phyloP scores from a whole-genome alignment of 2,329 filamentous ascomycete species.

The Lachnellula suecica region DNA sequence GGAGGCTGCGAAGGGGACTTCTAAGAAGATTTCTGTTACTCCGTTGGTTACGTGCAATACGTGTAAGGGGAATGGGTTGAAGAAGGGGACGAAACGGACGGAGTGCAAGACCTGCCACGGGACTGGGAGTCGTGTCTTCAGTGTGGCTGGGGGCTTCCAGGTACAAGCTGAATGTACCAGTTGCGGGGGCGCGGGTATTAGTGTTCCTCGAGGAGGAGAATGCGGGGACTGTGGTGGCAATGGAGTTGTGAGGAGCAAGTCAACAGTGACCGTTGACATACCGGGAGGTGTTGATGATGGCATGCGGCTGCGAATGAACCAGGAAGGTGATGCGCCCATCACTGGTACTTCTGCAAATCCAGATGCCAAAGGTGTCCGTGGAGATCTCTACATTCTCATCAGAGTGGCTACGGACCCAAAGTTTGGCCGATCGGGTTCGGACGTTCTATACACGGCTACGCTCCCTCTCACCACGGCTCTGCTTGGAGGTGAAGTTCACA shows the following conservation, averaged over 20 bases:
- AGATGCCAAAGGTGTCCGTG: conserved; percentile 65
- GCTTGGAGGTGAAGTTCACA: conserved; percentile 82
- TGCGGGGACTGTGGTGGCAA: conserved; percentile 79
- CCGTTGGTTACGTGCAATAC: conserved; percentile 80
- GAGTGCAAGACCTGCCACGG: conserved; percentile 81
- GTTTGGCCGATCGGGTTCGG: conserved; percentile 83
- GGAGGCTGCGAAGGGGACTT: conserved; percentile 90
- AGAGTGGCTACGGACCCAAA: conserved; percentile 86
- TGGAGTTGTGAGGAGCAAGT: conserved; percentile 79
- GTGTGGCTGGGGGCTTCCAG: conserved; percentile 91
- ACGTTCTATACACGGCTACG: conserved; percentile 88
- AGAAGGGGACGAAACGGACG: conserved; percentile 71
- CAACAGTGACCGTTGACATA: conserved; percentile 86
- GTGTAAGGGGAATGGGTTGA: conserved; percentile 81
- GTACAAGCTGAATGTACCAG: conserved; percentile 85
- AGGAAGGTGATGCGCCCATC: conserved; percentile 82
- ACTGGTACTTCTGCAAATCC: conserved; percentile 69
- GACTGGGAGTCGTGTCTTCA: conserved; percentile 82
- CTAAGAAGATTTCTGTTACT: conserved; percentile 83
- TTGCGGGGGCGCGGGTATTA: conserved; percentile 77
- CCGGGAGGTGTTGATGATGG: conserved; percentile 95
- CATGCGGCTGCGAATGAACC: conserved; percentile 83
- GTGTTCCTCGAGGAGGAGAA: conserved; percentile 76
- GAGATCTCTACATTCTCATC: conserved; percentile 90
- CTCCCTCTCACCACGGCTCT: conserved; percentile 92